These are phyloP conservation scores for Coemansia umbellata DNA, from an alignment of 192 early-diverging fungal genomes.

Conservation along the genomic window DNA sequence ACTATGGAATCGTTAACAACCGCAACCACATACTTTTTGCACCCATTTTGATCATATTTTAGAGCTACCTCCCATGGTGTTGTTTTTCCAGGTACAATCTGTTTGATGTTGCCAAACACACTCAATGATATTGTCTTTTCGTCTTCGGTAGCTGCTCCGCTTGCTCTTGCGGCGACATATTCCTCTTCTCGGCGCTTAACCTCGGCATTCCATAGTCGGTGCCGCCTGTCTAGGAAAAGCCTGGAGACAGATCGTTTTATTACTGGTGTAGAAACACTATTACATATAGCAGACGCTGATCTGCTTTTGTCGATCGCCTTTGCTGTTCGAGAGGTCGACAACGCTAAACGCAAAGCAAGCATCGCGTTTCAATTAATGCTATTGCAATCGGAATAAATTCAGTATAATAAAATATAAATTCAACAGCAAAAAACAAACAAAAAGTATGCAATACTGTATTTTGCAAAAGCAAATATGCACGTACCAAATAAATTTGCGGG, in stretches of 20 bases:
- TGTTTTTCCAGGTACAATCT: constrained; percentile 1
- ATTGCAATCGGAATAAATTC: too few species aligned
- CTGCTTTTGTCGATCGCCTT: too few species aligned
- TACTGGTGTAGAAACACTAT: neutral
- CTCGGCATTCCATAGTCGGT: constrained; percentile 37
- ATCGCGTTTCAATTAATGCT: neutral
- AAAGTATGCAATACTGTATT: too few species aligned
- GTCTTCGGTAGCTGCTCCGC: neutral
- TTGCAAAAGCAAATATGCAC: too few species aligned
- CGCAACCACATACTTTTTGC: constrained; percentile 51
- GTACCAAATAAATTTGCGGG: too few species aligned
- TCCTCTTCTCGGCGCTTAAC: constrained; percentile 26
- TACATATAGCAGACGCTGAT: neutral
- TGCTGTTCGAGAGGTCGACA: too few species aligned
- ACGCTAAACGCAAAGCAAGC: constrained; percentile 4
- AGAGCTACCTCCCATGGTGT: constrained; percentile 56
- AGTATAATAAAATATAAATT: neutral
- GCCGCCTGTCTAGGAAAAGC: constrained; percentile 1
- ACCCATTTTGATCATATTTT: constrained; percentile 36
- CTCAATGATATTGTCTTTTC: neutral
- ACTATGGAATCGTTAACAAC: constrained; percentile 45
- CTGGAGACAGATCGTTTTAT: neutral
- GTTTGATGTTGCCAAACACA: constrained; percentile 4
- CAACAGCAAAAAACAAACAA: neutral
- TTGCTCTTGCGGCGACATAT: neutral